Conservation (phyloP, 306 rosid genomes). For the Vicia villosa region DNA sequence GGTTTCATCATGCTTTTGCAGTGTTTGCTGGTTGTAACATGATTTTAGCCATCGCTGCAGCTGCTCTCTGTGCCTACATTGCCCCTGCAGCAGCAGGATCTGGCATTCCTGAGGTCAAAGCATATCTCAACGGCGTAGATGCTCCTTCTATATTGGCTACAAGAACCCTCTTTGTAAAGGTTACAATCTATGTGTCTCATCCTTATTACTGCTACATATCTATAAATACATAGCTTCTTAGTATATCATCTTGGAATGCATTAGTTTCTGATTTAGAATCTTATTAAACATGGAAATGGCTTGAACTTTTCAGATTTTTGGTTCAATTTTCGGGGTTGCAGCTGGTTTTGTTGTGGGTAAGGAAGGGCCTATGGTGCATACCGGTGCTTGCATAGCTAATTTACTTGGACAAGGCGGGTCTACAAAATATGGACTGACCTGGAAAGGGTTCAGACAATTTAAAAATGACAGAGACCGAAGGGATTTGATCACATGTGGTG, state of each 20-base stretch:
- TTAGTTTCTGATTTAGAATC: not conserved
- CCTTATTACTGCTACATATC: not conserved
- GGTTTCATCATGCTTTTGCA: slow-evolving; percentile 67
- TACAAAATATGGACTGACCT: slow-evolving; percentile 61
- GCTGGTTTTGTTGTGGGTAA: slow-evolving; percentile 84
- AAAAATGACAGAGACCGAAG: slow-evolving; percentile 78
- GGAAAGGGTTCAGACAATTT: slow-evolving; percentile 77
- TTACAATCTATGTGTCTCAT: not conserved
- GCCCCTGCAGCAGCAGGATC: slow-evolving; percentile 92
- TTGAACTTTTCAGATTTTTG: slow-evolving; percentile 64
- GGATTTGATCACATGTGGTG: slow-evolving; percentile 83
- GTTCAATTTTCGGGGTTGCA: slow-evolving; percentile 78
- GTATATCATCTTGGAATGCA: not conserved
- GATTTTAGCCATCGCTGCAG: slow-evolving; percentile 61
- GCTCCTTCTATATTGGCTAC: slow-evolving; percentile 78
- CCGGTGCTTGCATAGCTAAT: slow-evolving; percentile 81
- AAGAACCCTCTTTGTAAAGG: slow-evolving; percentile 80
- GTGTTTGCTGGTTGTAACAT: slow-evolving; percentile 54
- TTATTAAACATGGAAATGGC: not conserved
- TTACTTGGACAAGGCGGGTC: slow-evolving; percentile 89
- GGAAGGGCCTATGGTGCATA: slow-evolving; percentile 92
- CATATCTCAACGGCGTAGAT: slow-evolving; percentile 85
- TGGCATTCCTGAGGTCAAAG: slow-evolving; percentile 91
- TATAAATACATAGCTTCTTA: not conserved
- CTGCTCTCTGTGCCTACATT: slow-evolving; percentile 63